Percentiles rank a stretch among this genome's conserved stretches.
These are phyloP conservation scores for Eimeria zaria DNA, from an alignment of 169 alveolate species.

Conservation along the genomic window DNA sequence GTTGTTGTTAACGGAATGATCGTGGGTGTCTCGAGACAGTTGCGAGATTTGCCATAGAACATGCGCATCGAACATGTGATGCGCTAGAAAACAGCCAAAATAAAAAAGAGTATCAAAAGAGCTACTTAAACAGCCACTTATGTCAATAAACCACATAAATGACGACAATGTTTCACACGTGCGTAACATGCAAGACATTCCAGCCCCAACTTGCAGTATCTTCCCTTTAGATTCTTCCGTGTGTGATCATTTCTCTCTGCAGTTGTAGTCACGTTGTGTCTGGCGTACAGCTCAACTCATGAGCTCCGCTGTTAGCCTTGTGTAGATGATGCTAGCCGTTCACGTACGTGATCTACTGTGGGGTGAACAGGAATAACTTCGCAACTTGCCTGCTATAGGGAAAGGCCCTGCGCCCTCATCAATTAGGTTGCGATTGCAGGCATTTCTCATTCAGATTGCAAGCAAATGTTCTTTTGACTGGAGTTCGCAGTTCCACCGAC, in stretches of 20 bases:
- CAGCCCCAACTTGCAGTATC: conserved; percentile 30
- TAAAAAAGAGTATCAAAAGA: not conserved
- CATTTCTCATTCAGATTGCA: not conserved
- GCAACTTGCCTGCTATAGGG: not conserved
- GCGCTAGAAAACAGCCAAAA: not conserved
- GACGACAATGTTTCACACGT: not conserved
- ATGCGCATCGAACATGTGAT: not conserved
- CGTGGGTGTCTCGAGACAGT: not conserved
- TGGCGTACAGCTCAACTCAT: not conserved
- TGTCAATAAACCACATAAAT: not conserved
- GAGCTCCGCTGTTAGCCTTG: not conserved
- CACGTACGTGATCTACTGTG: not conserved
- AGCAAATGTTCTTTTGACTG: not conserved
- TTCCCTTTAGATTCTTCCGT: not conserved
- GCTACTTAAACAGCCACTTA: not conserved
- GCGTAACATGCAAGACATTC: not conserved
- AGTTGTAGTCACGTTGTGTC: not conserved
- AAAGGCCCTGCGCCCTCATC: not conserved
- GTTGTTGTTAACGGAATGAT: not conserved
- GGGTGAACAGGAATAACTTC: not conserved
- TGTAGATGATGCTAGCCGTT: not conserved
- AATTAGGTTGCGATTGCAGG: not conserved
- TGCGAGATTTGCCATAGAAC: not conserved
- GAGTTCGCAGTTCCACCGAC: not conserved
- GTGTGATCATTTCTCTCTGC: not conserved